These are phyloP conservation scores for Grifola frondosa DNA, from an alignment of 1,284 basidiomycete species.

Conservation along the genomic window DNA sequence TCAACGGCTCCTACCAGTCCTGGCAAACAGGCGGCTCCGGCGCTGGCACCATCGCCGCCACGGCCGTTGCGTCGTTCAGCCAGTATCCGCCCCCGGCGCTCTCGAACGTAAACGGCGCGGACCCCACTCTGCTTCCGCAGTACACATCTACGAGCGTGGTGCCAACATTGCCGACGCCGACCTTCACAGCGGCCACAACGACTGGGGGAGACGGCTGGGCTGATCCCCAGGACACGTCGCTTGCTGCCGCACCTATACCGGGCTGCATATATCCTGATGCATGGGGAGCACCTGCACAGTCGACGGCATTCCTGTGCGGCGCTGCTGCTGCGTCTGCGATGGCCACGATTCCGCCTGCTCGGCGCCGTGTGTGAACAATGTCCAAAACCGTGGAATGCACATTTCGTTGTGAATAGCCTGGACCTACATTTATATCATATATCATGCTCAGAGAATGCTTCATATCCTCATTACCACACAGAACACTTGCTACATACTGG, in stretches of 20 bases:
- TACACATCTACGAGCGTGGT: conserved; percentile 70
- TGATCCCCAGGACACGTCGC: conserved; percentile 52
- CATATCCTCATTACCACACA: too few relatives aligned
- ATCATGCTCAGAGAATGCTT: too few relatives aligned
- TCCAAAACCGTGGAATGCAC: too few relatives aligned
- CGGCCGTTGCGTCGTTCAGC: conserved; percentile 45
- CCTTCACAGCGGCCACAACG: conserved; percentile 47
- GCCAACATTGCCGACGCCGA: conserved; percentile 56
- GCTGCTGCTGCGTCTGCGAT: conserved; percentile 9
- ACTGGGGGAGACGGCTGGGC: conserved; percentile 72
- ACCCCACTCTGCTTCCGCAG: conserved; percentile 49
- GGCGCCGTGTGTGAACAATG: too few relatives aligned
- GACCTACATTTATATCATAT: too few relatives aligned
- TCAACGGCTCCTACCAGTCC: conserved; percentile 55
- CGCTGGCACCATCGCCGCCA: conserved; percentile 55
- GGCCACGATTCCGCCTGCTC: conserved; percentile 9
- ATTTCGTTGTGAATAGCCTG: too few relatives aligned
- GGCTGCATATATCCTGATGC: conserved; percentile 63
- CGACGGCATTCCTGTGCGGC: conserved; percentile 25
- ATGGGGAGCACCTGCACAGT: conserved; percentile 46
- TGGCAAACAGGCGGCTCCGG: conserved; percentile 79
- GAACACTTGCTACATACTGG: too few relatives aligned
- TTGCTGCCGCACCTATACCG: conserved; percentile 51
- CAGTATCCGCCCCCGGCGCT: conserved; percentile 59
- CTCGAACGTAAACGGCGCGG: conserved; percentile 41